Conservation (phyloP, 495 filamentous ascomycete genomes). For the Pyronema omphalodes region DNA sequence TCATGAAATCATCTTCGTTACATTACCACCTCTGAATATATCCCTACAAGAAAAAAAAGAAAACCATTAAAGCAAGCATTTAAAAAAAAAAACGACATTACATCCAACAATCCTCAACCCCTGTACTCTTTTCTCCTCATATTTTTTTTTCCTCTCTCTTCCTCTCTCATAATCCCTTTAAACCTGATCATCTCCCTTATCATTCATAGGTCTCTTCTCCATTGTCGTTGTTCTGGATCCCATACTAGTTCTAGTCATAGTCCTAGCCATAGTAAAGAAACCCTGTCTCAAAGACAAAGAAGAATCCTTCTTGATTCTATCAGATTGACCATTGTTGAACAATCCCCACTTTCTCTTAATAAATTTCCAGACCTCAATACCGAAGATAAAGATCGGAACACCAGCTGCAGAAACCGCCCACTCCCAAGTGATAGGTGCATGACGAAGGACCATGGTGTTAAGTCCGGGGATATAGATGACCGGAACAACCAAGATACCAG, state of each 20-base stretch:
- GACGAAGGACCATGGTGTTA: slow-evolving; percentile 49
- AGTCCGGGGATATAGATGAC: slow-evolving; percentile 51
- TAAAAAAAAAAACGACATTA: no score
- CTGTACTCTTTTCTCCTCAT: no score
- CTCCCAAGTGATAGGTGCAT: slow-evolving; percentile 49
- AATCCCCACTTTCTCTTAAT: slow-evolving; percentile 32
- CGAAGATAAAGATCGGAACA: slow-evolving; percentile 37
- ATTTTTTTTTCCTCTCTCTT: no score
- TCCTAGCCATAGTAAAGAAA: slow-evolving; percentile 23
- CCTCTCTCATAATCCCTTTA: slow-evolving; percentile 1
- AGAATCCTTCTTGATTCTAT: slow-evolving; percentile 23
- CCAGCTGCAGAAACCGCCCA: slow-evolving; percentile 41
- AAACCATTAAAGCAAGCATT: no score
- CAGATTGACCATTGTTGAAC: slow-evolving; percentile 22
- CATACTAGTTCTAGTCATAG: slow-evolving; percentile 3
- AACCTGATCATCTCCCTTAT: slow-evolving; percentile 14
- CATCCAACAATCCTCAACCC: no score
- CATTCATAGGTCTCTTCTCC: slow-evolving; percentile 13
- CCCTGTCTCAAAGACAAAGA: slow-evolving; percentile 26
- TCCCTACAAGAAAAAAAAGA: no score
- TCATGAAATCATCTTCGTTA: no score
- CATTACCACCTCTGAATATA: no score
- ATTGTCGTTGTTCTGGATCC: slow-evolving; percentile 17
- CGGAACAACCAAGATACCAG: slow-evolving; percentile 47
- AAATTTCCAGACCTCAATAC: slow-evolving; percentile 46